Percentiles rank a stretch among this genome's conserved stretches.
These are phyloP conservation scores for Backusella liffmaniae DNA, from an alignment of 192 early-diverging fungal genomes.

Conservation along the genomic window DNA sequence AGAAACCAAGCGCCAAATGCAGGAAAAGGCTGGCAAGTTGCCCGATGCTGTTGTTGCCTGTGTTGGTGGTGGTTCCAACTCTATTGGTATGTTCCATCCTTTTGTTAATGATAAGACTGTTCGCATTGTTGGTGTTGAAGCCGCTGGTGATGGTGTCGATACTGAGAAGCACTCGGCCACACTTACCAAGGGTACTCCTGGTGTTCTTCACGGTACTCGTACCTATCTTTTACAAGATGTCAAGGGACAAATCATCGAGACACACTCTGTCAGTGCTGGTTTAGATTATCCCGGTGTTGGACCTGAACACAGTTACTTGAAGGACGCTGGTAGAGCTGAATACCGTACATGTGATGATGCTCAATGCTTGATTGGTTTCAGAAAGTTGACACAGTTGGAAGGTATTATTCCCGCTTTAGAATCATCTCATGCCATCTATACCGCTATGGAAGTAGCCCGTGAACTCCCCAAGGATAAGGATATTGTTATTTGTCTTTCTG, in stretches of 20 bases:
- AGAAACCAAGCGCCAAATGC: slow-evolving; percentile 86
- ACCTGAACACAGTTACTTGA: slow-evolving; percentile 93
- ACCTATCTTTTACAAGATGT: slow-evolving; percentile 93
- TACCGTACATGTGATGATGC: slow-evolving; percentile 66
- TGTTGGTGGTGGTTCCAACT: slow-evolving; percentile 96
- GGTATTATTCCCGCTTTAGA: slow-evolving; percentile 98
- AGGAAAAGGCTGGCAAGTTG: slow-evolving; percentile 74
- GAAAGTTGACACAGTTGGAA: slow-evolving; percentile 64
- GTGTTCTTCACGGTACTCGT: slow-evolving; percentile 95
- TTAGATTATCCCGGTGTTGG: slow-evolving; percentile 98
- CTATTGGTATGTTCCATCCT: slow-evolving; percentile 97
- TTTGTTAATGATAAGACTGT: slow-evolving; percentile 87
- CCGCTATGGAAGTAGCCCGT: slow-evolving; percentile 75
- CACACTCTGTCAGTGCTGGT: slow-evolving; percentile 94
- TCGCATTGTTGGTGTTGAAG: slow-evolving; percentile 90
- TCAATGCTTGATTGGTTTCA: slow-evolving; percentile 86
- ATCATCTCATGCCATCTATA: slow-evolving; percentile 89
- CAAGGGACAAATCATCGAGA: slow-evolving; percentile 96
- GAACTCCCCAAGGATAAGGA: slow-evolving; percentile 73
- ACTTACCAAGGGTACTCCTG: slow-evolving; percentile 76
- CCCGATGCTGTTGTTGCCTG: slow-evolving; percentile 95
- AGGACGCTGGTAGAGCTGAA: slow-evolving; percentile 81
- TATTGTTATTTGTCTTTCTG: slow-evolving; percentile 87
- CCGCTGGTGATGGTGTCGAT: slow-evolving; percentile 89
- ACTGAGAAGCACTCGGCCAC: slow-evolving; percentile 91